phyloP scores from a whole-genome alignment of 179 eudicot species.

The Spergularia azorica region DNA sequence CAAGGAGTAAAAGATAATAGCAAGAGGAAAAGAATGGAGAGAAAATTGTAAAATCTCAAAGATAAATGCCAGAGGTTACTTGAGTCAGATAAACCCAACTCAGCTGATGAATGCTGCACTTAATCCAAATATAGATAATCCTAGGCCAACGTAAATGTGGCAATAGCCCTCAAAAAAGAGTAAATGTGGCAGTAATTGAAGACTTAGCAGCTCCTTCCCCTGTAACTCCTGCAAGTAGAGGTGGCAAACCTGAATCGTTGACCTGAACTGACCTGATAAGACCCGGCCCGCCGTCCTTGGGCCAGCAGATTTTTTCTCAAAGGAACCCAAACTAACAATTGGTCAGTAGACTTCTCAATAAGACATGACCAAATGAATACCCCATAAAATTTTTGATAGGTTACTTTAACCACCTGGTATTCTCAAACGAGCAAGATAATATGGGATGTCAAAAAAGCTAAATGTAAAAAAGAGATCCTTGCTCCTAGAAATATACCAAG shows the following conservation, averaged over 20 bases:
- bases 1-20: background rate
- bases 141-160: background rate
- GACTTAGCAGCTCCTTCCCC: background rate
- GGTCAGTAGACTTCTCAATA: background rate
- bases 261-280: background rate
- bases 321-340: background rate
- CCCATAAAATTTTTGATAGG: background rate
- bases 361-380: background rate
- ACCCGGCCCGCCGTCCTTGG: background rate
- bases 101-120: background rate
- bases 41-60: background rate
- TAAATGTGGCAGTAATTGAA: background rate
- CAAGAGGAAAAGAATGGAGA: background rate
- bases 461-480: background rate
- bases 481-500: background rate
- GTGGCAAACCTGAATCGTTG: too few species aligned
- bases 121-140: background rate
- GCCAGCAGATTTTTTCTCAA: background rate
- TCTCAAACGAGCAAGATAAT: constrained; percentile 1
- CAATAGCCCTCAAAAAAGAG: too few species aligned
- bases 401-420: background rate
- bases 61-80: background rate
- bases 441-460: background rate
- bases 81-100: background rate
- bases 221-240: too few species aligned